Percentiles rank a stretch among this genome's conserved stretches.
Conservation (phyloP, 495 filamentous ascomycete species). For the Melanomma pulvis-pyrius region DNA sequence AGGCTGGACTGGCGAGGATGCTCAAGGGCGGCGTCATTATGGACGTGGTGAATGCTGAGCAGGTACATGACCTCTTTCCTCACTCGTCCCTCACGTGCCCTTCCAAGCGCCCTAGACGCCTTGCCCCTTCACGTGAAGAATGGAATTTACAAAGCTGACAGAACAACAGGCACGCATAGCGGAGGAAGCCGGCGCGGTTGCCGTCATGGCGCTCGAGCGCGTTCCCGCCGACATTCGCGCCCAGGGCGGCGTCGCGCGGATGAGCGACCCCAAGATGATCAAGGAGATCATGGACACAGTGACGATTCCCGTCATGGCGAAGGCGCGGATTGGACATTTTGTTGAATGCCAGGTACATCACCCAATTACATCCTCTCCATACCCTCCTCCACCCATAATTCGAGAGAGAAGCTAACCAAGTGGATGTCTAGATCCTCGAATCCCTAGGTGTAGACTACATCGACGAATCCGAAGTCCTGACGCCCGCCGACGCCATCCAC, state of each 20-base stretch:
- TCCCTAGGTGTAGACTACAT: slow-evolving; percentile 95
- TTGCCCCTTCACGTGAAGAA: no score
- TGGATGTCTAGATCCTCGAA: slow-evolving; percentile 77
- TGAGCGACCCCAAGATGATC: slow-evolving; percentile 96
- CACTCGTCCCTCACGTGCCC: slow-evolving; percentile 6
- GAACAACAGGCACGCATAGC: slow-evolving; percentile 77
- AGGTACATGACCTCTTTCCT: slow-evolving; percentile 56
- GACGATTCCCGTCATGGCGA: slow-evolving; percentile 99
- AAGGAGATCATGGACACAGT: slow-evolving; percentile 93
- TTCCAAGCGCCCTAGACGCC: neutral
- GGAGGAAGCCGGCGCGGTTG: slow-evolving; percentile 92
- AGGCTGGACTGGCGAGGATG: slow-evolving; percentile 95
- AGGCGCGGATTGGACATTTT: slow-evolving; percentile 96
- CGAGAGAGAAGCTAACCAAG: slow-evolving; percentile 18
- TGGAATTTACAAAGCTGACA: slow-evolving; percentile 27
- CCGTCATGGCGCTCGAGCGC: slow-evolving; percentile 98
- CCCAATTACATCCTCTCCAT: no score
- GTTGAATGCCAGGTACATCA: slow-evolving; percentile 86
- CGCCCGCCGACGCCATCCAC: slow-evolving; percentile 85
- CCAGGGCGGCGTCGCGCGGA: slow-evolving; percentile 91
- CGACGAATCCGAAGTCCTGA: slow-evolving; percentile 96
- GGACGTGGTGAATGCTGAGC: slow-evolving; percentile 93
- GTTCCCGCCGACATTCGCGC: slow-evolving; percentile 95
- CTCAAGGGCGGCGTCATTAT: slow-evolving; percentile 98
- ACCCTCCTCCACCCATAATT: neutral